Base-by-base conservation (phyloP, 225 moss, liverwort and hornwort species). In the Thuidium tamariscinum region DNA sequence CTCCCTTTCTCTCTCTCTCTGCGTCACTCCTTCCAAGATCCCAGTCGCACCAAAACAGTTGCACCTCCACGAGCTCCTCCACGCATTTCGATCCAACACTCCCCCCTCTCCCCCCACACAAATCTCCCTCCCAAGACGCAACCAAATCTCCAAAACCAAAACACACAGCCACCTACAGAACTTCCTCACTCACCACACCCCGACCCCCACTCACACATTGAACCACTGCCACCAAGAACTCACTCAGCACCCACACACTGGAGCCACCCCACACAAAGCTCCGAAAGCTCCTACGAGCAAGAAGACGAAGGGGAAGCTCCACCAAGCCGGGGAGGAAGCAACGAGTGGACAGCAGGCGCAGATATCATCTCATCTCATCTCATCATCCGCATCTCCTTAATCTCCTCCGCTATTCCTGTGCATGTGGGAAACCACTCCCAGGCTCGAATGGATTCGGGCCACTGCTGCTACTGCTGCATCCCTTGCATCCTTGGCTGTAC, bases 301-400 rank as follows among this genome's bases (percentile, higher is more conserved):
- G 49, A 23, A 83, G 42, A 55, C 54, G 76, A 54, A 36, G n/a
- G 21, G 56, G 82, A 85, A 72, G 67, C 30, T 48, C 65, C 55
- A 41, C 32, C 54, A 48, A 18, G 66, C 60, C 19, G 11, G 44
- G 32, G 61, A 48, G 57, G 68, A 32, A 25, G 86, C 27, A 79
- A 69, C 79, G 62, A 74, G 84, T 84, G 81, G 80, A 69, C 69
- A 78, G 57, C 59, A 56, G 16, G 54, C 16, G 11, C 60, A 84
- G 56, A 54, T 87, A 54, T 63, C 82, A 83, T 61, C 39, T 71
- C 84, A 48, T 70, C 63, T 62, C 83, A 83, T 63, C 39, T 71
- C 84, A 48, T 74, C 66, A 89, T 91, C 89, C 86, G 84, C 72
- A 87, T 84, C 91, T 89, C 84, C 89, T 89, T 81, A 81, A 62